A percentile compares a stretch with the other conserved stretches of the same genome.
Evolutionary conservation across 192 early-diverging fungal genomes (phyloP).

Genomic region (Coemansia umbellata): DNA sequence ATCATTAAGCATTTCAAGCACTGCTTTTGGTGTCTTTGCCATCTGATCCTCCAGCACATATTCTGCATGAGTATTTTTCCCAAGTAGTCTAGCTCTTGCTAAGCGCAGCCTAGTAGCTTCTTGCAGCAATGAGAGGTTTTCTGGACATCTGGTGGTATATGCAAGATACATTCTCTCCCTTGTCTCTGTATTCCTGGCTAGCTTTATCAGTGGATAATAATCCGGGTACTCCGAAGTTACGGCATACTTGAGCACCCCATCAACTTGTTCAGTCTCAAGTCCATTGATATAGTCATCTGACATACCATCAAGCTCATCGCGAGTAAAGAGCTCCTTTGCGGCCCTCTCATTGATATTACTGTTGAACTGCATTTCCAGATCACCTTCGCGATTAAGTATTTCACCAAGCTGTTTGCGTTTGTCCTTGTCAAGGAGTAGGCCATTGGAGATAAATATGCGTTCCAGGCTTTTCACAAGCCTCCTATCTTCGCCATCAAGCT

Average conservation of each 20-base stretch:
- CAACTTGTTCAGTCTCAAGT: constrained; percentile 47
- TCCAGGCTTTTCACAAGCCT: constrained; percentile 59
- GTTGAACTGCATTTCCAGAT: constrained; percentile 60
- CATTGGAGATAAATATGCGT: constrained; percentile 59
- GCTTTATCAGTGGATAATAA: constrained; percentile 21
- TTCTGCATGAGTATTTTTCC: constrained; percentile 60
- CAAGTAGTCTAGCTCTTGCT: constrained; percentile 53
- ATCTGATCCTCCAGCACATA: constrained; percentile 65
- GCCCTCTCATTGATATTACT: constrained; percentile 57
- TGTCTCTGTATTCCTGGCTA: constrained; percentile 39
- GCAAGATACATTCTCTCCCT: constrained; percentile 45
- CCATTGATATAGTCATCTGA: constrained; percentile 58
- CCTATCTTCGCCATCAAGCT: constrained; percentile 52
- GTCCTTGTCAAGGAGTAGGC: constrained; percentile 55
- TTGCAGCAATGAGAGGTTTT: constrained; percentile 55
- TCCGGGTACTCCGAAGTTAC: constrained; percentile 64
- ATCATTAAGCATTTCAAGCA: constrained; percentile 57
- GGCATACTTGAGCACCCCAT: constrained; percentile 55
- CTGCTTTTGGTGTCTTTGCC: constrained; percentile 65
- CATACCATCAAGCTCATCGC: constrained; percentile 61
- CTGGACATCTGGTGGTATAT: constrained; percentile 45
- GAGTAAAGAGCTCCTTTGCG: constrained; percentile 35
- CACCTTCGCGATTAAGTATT: too few species aligned
- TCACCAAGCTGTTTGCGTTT: constrained; percentile 59
- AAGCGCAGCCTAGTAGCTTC: constrained; percentile 49